These are phyloP conservation scores for Prototheca stagnorum DNA, from an alignment of 163 green algal genomes.

Conservation along the genomic window DNA sequence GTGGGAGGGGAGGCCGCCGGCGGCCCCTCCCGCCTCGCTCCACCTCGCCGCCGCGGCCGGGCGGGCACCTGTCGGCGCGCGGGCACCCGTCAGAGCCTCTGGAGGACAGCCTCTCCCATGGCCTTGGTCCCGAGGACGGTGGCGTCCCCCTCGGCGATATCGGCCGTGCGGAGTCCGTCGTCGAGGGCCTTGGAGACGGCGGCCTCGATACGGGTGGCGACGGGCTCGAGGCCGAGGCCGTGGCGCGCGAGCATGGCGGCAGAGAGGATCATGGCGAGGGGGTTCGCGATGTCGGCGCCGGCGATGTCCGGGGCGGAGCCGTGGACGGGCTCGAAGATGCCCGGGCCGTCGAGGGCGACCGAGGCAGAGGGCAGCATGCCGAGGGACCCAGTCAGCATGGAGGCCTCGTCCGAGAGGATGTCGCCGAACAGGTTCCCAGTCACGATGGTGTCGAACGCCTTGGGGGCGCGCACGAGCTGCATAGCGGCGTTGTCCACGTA, in stretches of 20 bases:
- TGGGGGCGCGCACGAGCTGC: constrained; percentile 71
- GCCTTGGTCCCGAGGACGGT: constrained; percentile 29
- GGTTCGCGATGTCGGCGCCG: constrained; percentile 83
- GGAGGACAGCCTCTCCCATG: constrained; percentile 7
- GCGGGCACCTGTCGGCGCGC: too few species aligned
- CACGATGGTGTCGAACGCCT: constrained; percentile 92
- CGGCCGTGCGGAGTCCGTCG: constrained; percentile 69
- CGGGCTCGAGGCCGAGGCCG: constrained; percentile 66
- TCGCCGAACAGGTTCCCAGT: constrained; percentile 99
- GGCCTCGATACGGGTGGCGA: constrained; percentile 65
- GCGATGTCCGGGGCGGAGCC: constrained; percentile 94
- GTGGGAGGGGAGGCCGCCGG: too few species aligned
- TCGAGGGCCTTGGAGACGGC: constrained; percentile 75
- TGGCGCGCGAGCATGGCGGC: constrained; percentile 98
- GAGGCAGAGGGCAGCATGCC: constrained; percentile 94
- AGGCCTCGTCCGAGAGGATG: constrained; percentile 94
- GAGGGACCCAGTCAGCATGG: constrained; percentile 90
- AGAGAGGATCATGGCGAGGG: constrained; percentile 78
- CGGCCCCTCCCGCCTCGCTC: too few species aligned
- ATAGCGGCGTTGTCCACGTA: constrained; percentile 84
- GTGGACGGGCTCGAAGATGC: constrained; percentile 95
- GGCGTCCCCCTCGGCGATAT: constrained; percentile 71
- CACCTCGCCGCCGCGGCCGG: too few species aligned
- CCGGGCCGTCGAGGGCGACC: constrained; percentile 66
- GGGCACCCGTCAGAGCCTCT: constrained; percentile 19